Percentiles rank a stretch among this genome's conserved stretches.
phyloP scores from a whole-genome alignment of 2,329 filamentous ascomycete species.

The Endoconidiophora polonica region DNA sequence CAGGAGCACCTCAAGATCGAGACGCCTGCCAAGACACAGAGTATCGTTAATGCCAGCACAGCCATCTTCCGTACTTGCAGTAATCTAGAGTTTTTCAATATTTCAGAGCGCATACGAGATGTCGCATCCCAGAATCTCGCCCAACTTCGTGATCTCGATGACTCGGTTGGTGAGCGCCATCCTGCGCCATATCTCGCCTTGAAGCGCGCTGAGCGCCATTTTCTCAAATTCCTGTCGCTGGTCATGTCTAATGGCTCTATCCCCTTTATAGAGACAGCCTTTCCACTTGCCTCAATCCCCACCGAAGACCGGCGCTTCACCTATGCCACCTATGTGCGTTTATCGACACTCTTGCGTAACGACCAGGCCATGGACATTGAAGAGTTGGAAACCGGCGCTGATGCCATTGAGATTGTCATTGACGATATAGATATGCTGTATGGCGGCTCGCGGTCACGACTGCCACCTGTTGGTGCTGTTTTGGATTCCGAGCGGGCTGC shows the following conservation, averaged over 20 bases:
- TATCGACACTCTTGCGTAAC: constrained; percentile 35
- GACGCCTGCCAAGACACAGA: constrained; percentile 37
- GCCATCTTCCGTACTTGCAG: constrained; percentile 48
- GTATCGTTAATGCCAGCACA: constrained; percentile 39
- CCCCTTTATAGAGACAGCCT: constrained; percentile 45
- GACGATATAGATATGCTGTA: constrained; percentile 11
- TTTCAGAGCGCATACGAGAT: constrained; percentile 37
- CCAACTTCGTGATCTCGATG: constrained; percentile 11
- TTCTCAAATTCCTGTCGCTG: constrained; percentile 50
- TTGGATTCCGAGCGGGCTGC: constrained; percentile 23
- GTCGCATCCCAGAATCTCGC: constrained; percentile 11
- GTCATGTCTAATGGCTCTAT: constrained; percentile 37
- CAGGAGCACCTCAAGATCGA: constrained; percentile 43
- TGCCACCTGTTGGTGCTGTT: constrained; percentile 10
- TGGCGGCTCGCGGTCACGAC: constrained; percentile 5
- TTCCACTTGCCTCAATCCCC: constrained; percentile 45
- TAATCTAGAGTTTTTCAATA: constrained; percentile 63
- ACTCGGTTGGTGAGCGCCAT: constrained; percentile 21
- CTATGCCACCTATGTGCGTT: constrained; percentile 45
- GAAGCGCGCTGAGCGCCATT: constrained; percentile 52
- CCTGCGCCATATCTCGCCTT: constrained; percentile 47
- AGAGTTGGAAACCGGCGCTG: constrained; percentile 46
- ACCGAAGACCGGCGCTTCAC: constrained; percentile 47
- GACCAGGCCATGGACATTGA: constrained; percentile 37
- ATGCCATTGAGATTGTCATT: constrained; percentile 48